Conservation (phyloP, 495 filamentous ascomycete genomes). For the Penicillium egyptiacum region DNA sequence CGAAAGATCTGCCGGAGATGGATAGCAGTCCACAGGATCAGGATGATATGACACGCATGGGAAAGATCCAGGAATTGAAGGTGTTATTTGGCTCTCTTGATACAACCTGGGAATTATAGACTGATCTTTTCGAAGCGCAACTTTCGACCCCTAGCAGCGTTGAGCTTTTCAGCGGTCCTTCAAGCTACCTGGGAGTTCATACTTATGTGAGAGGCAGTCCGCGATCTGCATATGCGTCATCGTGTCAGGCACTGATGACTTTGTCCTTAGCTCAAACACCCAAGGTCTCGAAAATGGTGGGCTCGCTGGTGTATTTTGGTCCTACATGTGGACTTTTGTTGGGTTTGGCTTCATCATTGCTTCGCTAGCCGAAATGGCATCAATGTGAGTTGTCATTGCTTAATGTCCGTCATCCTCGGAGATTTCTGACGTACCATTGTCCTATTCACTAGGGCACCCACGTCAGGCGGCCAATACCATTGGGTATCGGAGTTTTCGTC, state of each 20-base stretch:
- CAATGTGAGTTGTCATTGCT: constrained; percentile 26
- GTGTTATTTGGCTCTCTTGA: constrained; percentile 1
- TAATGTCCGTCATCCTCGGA: constrained; percentile 16
- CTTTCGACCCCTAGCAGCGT: constrained; percentile 23
- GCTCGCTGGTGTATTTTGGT: constrained; percentile 30
- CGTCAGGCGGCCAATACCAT: constrained; percentile 47
- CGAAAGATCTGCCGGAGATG: not conserved
- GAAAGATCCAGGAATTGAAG: constrained; percentile 22
- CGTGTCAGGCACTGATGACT: not conserved
- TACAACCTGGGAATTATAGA: not conserved
- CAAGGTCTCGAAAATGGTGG: constrained; percentile 20
- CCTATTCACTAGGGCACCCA: not conserved
- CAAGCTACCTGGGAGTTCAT: constrained; percentile 30
- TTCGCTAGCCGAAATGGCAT: constrained; percentile 41
- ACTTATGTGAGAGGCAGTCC: constrained; percentile 15
- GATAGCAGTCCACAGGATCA: constrained; percentile 7
- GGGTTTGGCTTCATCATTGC: constrained; percentile 32
- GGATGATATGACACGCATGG: constrained; percentile 22
- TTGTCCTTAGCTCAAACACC: constrained; percentile 9
- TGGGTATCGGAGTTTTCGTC: constrained; percentile 53
- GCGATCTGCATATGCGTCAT: too few species aligned
- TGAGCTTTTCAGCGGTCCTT: constrained; percentile 26
- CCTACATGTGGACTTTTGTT: constrained; percentile 31
- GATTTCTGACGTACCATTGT: constrained; percentile 21
- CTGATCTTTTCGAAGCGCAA: constrained; percentile 14